A percentile compares a stretch with the other conserved stretches of the same genome.
Conservation (phyloP, 2,329 filamentous ascomycete species). For the Sordariomycetes sp. region DNA sequence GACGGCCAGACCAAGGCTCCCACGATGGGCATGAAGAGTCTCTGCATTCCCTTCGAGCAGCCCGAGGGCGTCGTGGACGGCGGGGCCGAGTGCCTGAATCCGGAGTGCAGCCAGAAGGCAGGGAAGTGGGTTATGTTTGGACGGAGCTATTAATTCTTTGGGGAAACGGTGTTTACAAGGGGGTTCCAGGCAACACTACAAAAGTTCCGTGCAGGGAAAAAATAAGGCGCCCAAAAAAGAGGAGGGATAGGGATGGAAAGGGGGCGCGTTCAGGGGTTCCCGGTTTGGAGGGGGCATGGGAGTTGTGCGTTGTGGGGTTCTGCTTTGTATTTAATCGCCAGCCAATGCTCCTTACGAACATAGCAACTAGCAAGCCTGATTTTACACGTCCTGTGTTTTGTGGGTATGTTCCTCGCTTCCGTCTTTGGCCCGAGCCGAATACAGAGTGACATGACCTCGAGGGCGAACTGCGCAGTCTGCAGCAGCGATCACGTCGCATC, state of each 20-base stretch:
- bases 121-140: conserved; percentile 93
- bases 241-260: not conserved
- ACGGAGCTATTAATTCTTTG: conserved; percentile 44
- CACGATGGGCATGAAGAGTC: conserved; percentile 58
- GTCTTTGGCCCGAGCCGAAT: not conserved
- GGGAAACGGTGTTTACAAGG: not conserved
- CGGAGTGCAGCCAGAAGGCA: conserved; percentile 66
- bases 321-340: not conserved
- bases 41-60: conserved; percentile 72
- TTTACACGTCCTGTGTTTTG: not conserved
- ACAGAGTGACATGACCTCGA: not conserved
- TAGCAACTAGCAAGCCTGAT: not conserved
- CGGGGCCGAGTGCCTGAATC: conserved; percentile 86
- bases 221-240: not conserved
- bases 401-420: not conserved
- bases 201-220: not conserved
- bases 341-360: not conserved
- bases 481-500: not conserved
- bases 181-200: not conserved
- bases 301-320: not conserved
- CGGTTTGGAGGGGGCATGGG: not conserved
- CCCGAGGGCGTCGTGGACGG: conserved; percentile 68
- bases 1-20: conserved; percentile 42
- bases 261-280: not conserved
- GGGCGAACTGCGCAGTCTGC: no score